Percentiles rank a stretch among this genome's conserved stretches.
Conservation (phyloP, 1,139 yeast genomes). For the Tardiomyces depauwii region DNA sequence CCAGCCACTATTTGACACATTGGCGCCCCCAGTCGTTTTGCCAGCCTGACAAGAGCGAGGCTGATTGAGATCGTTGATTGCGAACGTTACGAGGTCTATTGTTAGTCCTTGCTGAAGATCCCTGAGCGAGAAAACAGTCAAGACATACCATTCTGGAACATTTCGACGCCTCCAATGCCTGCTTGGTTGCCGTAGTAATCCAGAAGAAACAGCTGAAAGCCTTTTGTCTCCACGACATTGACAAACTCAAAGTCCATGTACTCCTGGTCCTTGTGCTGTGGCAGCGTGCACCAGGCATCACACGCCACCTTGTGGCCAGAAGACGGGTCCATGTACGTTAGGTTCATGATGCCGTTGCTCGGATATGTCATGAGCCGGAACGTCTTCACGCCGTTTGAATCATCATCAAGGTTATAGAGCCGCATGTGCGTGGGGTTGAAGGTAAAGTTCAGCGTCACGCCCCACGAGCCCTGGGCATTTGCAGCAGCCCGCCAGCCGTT, state of each 20-base stretch:
- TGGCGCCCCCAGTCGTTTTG: slow-evolving; percentile 5
- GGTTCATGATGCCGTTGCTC: slow-evolving; percentile 80
- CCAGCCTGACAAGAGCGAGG: slow-evolving; percentile 32
- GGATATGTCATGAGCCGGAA: slow-evolving; percentile 75
- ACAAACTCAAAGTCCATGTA: slow-evolving; percentile 79
- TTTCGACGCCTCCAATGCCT: slow-evolving; percentile 60
- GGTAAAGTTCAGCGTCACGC: slow-evolving; percentile 46
- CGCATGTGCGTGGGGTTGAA: slow-evolving; percentile 65
- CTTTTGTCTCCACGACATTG: slow-evolving; percentile 51
- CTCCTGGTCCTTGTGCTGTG: slow-evolving; percentile 32
- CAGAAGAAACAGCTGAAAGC: slow-evolving; percentile 53
- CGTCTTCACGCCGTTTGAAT: slow-evolving; percentile 42
- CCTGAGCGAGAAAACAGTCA: too few relatives aligned
- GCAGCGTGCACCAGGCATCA: slow-evolving; percentile 80
- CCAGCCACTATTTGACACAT: background rate
- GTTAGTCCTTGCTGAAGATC: too few relatives aligned
- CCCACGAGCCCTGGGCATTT: slow-evolving; percentile 54
- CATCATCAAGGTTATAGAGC: slow-evolving; percentile 42
- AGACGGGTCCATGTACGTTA: slow-evolving; percentile 70
- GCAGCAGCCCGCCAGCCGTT: slow-evolving; percentile 47
- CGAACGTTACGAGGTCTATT: slow-evolving; percentile 40
- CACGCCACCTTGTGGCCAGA: slow-evolving; percentile 43
- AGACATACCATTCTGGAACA: slow-evolving; percentile 44
- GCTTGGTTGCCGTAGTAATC: slow-evolving; percentile 63
- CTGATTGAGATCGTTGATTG: slow-evolving; percentile 62